These are phyloP conservation scores for Eutrema heterophyllum DNA, from an alignment of 345 rosid species.

Conservation along the genomic window DNA sequence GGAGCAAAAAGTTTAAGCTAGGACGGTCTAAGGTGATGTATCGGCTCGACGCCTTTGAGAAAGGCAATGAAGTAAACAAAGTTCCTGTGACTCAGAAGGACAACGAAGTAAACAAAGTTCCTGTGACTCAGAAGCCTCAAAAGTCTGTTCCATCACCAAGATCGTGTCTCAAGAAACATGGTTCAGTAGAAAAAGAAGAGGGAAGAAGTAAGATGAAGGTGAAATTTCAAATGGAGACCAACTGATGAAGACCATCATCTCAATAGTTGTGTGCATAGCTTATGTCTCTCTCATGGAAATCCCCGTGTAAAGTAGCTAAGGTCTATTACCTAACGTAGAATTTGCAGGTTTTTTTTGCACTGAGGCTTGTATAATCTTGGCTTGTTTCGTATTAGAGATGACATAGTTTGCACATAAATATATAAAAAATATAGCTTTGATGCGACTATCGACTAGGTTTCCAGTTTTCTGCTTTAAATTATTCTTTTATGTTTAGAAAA, in stretches of 20 bases:
- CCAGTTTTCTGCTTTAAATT: background rate
- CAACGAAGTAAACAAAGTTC: background rate
- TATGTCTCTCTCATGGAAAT: background rate
- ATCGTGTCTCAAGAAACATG: slow-evolving; percentile 20
- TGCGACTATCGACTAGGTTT: background rate
- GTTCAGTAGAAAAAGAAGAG: background rate
- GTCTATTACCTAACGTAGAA: background rate
- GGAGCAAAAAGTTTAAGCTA: slow-evolving; percentile 26
- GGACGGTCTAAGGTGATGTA: slow-evolving; percentile 20
- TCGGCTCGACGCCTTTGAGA: slow-evolving; percentile 11
- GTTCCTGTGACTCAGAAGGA: background rate
- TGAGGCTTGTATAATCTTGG: background rate
- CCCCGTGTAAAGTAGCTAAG: background rate
- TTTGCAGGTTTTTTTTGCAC: background rate
- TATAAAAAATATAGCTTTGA: background rate
- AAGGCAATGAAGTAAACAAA: background rate
- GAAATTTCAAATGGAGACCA: slow-evolving; percentile 9
- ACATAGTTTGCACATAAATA: background rate
- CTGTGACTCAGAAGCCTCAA: background rate
- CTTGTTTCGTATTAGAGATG: slow-evolving; percentile 7
- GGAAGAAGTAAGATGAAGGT: slow-evolving; percentile 11
- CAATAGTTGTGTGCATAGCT: background rate
- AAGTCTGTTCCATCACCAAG: background rate
- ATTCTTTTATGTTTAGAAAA: background rate
- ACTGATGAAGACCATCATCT: background rate